Percentiles rank a stretch among this genome's conserved stretches.
Evolutionary conservation across 345 rosid species (phyloP).

Genomic region (Linum usitatissimum): DNA sequence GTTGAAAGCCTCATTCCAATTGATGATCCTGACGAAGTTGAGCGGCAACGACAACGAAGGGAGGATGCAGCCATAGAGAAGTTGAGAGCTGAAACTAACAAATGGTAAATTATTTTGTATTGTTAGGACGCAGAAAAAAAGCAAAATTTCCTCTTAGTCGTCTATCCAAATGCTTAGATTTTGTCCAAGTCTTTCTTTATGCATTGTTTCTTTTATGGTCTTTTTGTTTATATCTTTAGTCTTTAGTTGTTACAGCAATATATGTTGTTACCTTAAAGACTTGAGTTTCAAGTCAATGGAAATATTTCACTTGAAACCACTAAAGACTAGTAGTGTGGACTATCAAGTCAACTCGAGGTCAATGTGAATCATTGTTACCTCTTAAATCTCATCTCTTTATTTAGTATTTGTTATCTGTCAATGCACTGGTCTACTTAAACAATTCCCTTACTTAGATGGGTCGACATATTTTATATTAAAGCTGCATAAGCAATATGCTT

Average conservation of each 20-base stretch:
- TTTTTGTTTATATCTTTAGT: not conserved
- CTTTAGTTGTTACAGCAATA: not conserved
- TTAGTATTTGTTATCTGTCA: not conserved
- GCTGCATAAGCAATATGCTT: not conserved
- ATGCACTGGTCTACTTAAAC: not conserved
- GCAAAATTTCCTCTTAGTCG: not conserved
- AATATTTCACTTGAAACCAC: not conserved
- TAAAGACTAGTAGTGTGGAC: too few relatives aligned
- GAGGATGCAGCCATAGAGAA: constrained; percentile 3
- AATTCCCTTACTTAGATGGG: not conserved
- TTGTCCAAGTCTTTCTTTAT: not conserved
- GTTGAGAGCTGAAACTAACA: not conserved
- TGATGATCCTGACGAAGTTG: not conserved
- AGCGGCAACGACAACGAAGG: not conserved
- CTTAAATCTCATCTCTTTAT: not conserved
- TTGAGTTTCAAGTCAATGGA: not conserved
- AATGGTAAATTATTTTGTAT: not conserved
- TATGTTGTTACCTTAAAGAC: not conserved
- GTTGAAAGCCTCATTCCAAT: constrained; percentile 1
- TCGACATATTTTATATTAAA: not conserved
- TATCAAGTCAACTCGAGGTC: not conserved
- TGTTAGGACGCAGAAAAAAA: not conserved
- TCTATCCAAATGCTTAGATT: not conserved
- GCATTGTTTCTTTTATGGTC: not conserved
- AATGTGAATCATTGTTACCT: too few relatives aligned